Evolutionary conservation across 2,329 filamentous ascomycete species (phyloP).

Genomic region (Diaporthe vexans): DNA sequence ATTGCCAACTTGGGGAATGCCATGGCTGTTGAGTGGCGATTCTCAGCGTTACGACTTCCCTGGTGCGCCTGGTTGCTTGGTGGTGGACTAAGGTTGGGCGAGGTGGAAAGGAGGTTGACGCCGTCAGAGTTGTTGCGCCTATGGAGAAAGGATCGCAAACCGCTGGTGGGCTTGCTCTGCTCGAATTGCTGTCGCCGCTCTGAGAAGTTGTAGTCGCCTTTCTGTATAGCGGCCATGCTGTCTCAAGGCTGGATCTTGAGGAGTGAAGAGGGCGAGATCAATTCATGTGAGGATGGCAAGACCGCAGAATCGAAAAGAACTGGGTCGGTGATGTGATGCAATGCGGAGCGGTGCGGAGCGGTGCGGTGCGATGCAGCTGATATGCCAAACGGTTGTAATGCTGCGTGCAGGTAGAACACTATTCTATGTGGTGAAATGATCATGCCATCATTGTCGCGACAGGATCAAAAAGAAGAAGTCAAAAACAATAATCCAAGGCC

Average conservation of each 20-base stretch:
- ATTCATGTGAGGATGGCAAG: constrained; percentile 24
- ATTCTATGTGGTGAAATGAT: constrained; percentile 21
- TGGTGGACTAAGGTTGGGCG: constrained; percentile 20
- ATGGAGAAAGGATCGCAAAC: constrained; percentile 39
- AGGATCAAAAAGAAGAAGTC: not conserved
- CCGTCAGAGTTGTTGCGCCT: constrained; percentile 41
- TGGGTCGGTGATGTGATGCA: not conserved
- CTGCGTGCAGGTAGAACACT: not conserved
- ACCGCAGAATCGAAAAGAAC: not conserved
- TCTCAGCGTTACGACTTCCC: constrained; percentile 8
- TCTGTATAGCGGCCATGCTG: constrained; percentile 41
- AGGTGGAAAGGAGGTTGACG: constrained; percentile 34
- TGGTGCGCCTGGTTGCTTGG: constrained; percentile 15
- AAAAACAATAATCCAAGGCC: constrained; percentile 20
- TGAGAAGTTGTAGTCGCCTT: constrained; percentile 41
- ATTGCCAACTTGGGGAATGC: constrained; percentile 38
- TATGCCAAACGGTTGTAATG: constrained; percentile 13
- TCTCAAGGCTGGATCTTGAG: constrained; percentile 11
- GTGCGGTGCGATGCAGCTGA: not conserved
- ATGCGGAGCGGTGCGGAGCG: not conserved
- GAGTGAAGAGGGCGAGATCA: constrained; percentile 1
- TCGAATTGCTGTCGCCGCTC: constrained; percentile 41
- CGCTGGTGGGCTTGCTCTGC: constrained; percentile 37
- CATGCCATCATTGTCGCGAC: constrained; percentile 18
- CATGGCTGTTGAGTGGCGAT: constrained; percentile 25